Base-by-base conservation (phyloP, 345 rosid genomes). In the Brassica incana region DNA sequence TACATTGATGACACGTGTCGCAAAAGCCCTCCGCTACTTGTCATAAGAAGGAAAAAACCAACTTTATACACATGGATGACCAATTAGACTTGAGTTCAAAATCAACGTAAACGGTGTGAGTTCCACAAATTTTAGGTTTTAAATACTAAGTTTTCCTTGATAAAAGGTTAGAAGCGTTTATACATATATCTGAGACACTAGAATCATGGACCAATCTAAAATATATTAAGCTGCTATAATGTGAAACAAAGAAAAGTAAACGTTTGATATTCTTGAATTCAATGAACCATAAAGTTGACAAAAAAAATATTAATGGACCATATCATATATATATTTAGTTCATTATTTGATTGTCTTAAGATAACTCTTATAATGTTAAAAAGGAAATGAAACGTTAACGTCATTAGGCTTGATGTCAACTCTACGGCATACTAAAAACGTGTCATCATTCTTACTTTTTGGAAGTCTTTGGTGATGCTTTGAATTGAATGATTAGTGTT, bases 191-290 rank as follows among this genome's bases (percentile, higher is more conserved):
- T 11, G 66, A 40, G 15, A 23, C 11, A 43, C 8, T 7, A 33
- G 25, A 65, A 15, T 16, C n/a, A 18, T 50, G 10, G 74, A 59
- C 11, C 20, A 58, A 25, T 36, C 3, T 35, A 52, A n/a, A 38
- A 58, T 38, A 76, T 2, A 30, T 43, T 14, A 45, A 45, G 63
- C 0, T 61, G 64, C 2, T 43, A 43, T 62, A 35, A 33, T 64
- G 70, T 64, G 81, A 65, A 78, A 52, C 81, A 54, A 71, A 64
- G 71, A 78, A 72, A 65, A 54, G 67, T 71, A 36, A 36, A 71
- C 45, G 60, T 54, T 1, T 5, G 8, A 36, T 38, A 77, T 30
- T 48, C 61, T 68, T 66, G 69, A 62, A 63, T 77, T 61, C 50
- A 43, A 43, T 10, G 50, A 43, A 43, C 50, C 50, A 10, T 43